Percentiles rank a stretch among this genome's conserved stretches.
Conservation (phyloP, 805 yeast genomes). For the Pichia deserticola region DNA sequence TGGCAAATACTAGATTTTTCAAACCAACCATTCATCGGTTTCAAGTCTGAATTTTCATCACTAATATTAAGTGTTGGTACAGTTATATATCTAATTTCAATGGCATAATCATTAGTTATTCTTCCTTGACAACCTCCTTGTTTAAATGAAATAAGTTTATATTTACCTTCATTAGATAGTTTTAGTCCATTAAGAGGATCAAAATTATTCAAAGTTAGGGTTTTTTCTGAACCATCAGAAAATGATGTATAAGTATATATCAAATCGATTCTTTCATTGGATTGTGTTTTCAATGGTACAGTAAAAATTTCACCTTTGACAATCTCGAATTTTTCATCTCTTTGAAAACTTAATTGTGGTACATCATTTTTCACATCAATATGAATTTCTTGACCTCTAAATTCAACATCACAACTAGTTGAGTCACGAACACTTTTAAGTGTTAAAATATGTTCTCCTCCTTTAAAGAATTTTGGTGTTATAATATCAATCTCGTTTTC, state of each 20-base stretch:
- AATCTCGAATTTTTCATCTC: conserved; percentile 30
- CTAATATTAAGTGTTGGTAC: conserved; percentile 22
- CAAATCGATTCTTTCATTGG: conserved; percentile 26
- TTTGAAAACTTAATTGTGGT: conserved; percentile 40
- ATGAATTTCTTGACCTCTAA: conserved; percentile 54
- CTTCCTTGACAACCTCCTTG: conserved; percentile 42
- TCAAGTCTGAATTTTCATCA: neutral
- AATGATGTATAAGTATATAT: conserved; percentile 26
- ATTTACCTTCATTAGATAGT: conserved; percentile 36
- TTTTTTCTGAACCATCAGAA: conserved; percentile 12
- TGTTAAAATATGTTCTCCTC: conserved; percentile 67
- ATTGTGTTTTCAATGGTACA: conserved; percentile 44
- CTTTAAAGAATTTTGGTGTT: conserved; percentile 49
- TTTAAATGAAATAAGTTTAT: conserved; percentile 31
- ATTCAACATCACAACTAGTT: conserved; percentile 70
- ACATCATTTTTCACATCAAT: conserved; percentile 64
- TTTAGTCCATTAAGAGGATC: conserved; percentile 23
- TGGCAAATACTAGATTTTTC: conserved; percentile 19
- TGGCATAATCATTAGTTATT: conserved; percentile 17
- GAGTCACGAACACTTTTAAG: conserved; percentile 63
- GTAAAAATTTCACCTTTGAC: conserved; percentile 54
- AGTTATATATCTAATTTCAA: conserved; percentile 24
- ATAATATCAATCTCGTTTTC: conserved; percentile 34
- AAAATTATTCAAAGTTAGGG: conserved; percentile 9
- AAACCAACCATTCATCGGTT: conserved; percentile 4